Percentiles rank a stretch among this genome's conserved stretches.
Conservation (phyloP, 768 basidiomycete genomes). For the Kwoniella newhampshirensis region DNA sequence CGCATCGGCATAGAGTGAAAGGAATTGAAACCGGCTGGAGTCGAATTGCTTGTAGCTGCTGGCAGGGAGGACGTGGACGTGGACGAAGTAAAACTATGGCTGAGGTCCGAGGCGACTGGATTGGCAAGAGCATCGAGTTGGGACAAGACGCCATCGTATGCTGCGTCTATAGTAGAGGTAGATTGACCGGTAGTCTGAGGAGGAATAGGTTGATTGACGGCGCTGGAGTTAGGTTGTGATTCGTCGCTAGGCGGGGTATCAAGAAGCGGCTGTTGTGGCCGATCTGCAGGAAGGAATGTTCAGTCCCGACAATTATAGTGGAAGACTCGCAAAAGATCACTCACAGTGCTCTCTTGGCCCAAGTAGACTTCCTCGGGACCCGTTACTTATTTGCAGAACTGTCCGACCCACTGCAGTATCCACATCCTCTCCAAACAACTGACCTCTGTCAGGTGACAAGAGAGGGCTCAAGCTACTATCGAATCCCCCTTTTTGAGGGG, state of each 20-base stretch:
- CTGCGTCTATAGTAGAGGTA: slow-evolving; percentile 36
- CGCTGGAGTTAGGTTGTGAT: slow-evolving; percentile 4
- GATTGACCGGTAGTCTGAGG: slow-evolving; percentile 42
- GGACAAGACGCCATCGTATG: slow-evolving; percentile 43
- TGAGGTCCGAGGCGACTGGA: not conserved
- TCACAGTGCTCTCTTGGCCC: slow-evolving; percentile 6
- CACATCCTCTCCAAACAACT: slow-evolving; percentile 17
- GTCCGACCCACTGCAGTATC: not conserved
- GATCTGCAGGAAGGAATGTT: slow-evolving; percentile 2
- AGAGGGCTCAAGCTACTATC: slow-evolving; percentile 20
- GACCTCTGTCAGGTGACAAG: slow-evolving; percentile 15
- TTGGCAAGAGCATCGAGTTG: slow-evolving; percentile 37
- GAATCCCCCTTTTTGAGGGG: slow-evolving; percentile 27
- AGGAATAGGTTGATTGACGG: slow-evolving; percentile 1
- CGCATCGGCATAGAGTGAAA: slow-evolving; percentile 16
- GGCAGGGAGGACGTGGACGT: not conserved
- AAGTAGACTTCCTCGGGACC: not conserved
- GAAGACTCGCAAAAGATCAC: not conserved
- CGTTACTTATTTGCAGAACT: not conserved
- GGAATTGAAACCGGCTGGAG: not conserved
- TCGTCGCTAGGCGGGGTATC: slow-evolving; percentile 1
- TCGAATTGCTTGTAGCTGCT: not conserved
- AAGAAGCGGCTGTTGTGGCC: slow-evolving; percentile 3
- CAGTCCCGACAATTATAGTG: too few relatives aligned
- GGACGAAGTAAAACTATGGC: not conserved